Evolutionary conservation across 306 rosid genomes (phyloP), one percentile per base, ranked within the genome.

Genomic region (Rosa multiflora): DNA sequence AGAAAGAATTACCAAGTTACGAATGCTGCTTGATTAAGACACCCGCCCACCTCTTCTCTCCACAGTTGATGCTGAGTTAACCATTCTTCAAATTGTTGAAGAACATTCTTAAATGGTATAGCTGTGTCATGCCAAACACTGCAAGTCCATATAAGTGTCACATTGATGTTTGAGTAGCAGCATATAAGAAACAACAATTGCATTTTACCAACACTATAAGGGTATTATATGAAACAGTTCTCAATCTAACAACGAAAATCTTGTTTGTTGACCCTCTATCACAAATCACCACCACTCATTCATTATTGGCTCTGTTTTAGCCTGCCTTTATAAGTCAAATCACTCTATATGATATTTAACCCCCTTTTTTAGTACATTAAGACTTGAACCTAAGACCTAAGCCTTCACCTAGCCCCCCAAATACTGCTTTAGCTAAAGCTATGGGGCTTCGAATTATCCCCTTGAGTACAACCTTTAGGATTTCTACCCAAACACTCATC

Each of bases 41-140:
- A 58, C 17, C 85, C 89, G 9, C 91, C 91, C 58, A 4, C 8
- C 44, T 78, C 80, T 63, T 81, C 74, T 72, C 18, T 82, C 97
- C 93, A 92, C 77, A 94, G 79, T 44, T 82, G 81, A 88, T 85
- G 93, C 70, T 86, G 83, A 64, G 61, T 81, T 78, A 94, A 80
- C 99, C 99, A 92, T 79, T 82, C 87, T 83, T 93, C 99, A 78
- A 92, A 92, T 76, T 94, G 87, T 78, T 85, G 85, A 84, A 92
- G 81, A 83, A 94, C 97, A 51, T 94, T 91, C 74, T 82, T 84
- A 78, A 88, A 94, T 69, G 85, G 85, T 78, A 94, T 87, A 72
- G 99, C 92, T 63, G 99, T 94, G 80, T 92, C 99, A 78, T 94
- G 95, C 97, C 99, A 94, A 81, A 94, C 99, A 83, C 99, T 94